Conservation (phyloP, 2,329 filamentous ascomycete species). For the Venturia oleaginea region DNA sequence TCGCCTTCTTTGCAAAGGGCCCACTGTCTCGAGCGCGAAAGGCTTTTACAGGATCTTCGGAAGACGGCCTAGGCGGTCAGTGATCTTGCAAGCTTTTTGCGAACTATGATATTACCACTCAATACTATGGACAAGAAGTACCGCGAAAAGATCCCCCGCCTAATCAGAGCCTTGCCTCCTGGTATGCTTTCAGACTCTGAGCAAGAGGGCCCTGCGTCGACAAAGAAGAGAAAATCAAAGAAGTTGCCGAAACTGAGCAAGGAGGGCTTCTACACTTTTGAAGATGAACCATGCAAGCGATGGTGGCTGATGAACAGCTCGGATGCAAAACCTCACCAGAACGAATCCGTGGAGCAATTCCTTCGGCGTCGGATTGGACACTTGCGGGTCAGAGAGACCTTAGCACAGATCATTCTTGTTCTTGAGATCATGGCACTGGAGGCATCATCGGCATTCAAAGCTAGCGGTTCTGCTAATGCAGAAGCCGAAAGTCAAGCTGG, state of each 20-base stretch:
- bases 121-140: conserved; percentile 71
- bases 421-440: conserved; percentile 69
- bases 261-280: conserved; percentile 57
- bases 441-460: conserved; percentile 27
- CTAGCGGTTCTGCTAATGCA: conserved; percentile 3
- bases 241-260: conserved; percentile 51
- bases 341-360: conserved; percentile 39
- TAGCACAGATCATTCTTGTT: conserved; percentile 71
- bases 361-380: conserved; percentile 55
- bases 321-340: background rate
- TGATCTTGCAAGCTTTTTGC: conserved; percentile 60
- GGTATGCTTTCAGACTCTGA: conserved; percentile 35
- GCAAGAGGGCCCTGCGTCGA: conserved; percentile 20
- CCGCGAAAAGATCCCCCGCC: conserved; percentile 56
- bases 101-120: conserved; percentile 56
- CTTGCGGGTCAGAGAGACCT: conserved; percentile 65
- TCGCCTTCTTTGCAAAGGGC: conserved; percentile 79
- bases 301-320: conserved; percentile 57
- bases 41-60: conserved; percentile 40
- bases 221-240: conserved; percentile 50
- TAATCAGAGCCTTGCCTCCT: conserved; percentile 50
- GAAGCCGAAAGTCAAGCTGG: conserved; percentile 6
- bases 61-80: conserved; percentile 46
- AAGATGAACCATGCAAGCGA: conserved; percentile 53
- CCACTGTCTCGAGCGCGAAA: conserved; percentile 67